Evolutionary conservation across 148 eudicot species (phyloP).

Genomic region (Amaranthus hypochondriacus): DNA sequence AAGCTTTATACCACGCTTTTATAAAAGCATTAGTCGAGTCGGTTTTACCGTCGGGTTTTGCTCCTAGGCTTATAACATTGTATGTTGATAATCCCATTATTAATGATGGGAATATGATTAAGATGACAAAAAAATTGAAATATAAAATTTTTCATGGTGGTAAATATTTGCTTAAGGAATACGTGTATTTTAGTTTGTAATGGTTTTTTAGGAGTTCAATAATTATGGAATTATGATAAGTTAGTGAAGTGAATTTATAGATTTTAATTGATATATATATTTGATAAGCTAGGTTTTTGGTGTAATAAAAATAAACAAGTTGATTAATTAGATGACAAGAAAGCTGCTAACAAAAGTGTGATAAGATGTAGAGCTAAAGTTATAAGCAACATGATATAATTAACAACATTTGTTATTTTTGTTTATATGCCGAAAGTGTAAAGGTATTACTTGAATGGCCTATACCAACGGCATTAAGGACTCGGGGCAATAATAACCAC

Average conservation of each 20-base stretch:
- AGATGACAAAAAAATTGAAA: not conserved
- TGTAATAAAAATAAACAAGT: conserved; percentile 1
- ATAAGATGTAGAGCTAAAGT: not conserved
- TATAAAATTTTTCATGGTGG: not conserved
- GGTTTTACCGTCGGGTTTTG: conserved; percentile 24
- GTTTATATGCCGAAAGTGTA: not conserved
- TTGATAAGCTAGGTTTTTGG: not conserved
- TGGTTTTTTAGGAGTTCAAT: not conserved
- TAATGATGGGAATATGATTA: not conserved
- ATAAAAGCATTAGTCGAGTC: conserved; percentile 34
- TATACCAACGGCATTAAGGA: not conserved
- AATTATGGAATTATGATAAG: not conserved
- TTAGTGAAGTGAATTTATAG: not conserved
- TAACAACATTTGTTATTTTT: not conserved
- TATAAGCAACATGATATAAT: not conserved
- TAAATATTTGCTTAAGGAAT: not conserved
- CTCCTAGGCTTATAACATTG: conserved; percentile 37
- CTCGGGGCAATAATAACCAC: not conserved
- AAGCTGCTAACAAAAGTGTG: not conserved
- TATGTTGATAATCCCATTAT: conserved; percentile 1
- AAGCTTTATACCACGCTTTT: conserved; percentile 47
- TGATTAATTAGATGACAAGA: not conserved
- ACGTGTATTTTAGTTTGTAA: not conserved
- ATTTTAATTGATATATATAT: not conserved
- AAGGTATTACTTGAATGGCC: not conserved